Evolutionary conservation across 768 basidiomycete species (phyloP).

Genomic region (Leucocoprinus leucothites): DNA sequence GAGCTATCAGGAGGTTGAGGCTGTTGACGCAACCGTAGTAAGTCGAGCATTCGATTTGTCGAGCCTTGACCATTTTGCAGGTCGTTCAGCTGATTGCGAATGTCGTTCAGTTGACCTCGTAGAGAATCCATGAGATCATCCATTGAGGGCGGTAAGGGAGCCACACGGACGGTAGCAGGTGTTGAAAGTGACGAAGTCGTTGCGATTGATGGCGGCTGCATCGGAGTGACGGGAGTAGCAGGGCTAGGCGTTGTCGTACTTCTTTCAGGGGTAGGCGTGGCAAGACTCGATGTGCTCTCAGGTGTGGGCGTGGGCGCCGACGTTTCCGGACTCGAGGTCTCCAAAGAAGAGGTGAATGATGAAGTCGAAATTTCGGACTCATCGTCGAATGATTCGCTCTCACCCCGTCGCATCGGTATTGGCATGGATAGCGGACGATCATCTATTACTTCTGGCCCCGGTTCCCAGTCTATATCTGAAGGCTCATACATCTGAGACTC

Average conservation of each 20-base stretch:
- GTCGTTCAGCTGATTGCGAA: conserved; percentile 57
- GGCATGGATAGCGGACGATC: conserved; percentile 1
- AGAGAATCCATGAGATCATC: conserved; percentile 48
- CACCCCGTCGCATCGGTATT: not conserved
- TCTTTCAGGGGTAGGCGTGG: conserved; percentile 19
- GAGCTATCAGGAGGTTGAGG: conserved; percentile 35
- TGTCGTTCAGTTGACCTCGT: conserved; percentile 27
- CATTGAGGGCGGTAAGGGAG: conserved; percentile 9
- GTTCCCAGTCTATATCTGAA: conserved; percentile 8
- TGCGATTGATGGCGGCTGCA: conserved; percentile 1
- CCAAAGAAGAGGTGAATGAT: conserved; percentile 11
- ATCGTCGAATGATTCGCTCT: not conserved
- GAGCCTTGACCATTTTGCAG: conserved; percentile 62
- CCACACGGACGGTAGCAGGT: conserved; percentile 25
- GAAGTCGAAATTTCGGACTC: conserved; percentile 10
- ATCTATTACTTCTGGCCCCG: not conserved
- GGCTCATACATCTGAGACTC: conserved; percentile 14
- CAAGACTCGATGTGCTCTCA: conserved; percentile 1
- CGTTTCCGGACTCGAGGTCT: conserved; percentile 6
- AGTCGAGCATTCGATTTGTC: conserved; percentile 59
- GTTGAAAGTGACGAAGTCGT: conserved; percentile 23
- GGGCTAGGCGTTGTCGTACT: conserved; percentile 30
- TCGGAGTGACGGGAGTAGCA: not conserved
- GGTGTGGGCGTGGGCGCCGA: not conserved
- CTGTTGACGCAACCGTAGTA: conserved; percentile 49